Base-by-base conservation (phyloP, 2,329 filamentous ascomycete genomes). In the Penicillium sp. region DNA sequence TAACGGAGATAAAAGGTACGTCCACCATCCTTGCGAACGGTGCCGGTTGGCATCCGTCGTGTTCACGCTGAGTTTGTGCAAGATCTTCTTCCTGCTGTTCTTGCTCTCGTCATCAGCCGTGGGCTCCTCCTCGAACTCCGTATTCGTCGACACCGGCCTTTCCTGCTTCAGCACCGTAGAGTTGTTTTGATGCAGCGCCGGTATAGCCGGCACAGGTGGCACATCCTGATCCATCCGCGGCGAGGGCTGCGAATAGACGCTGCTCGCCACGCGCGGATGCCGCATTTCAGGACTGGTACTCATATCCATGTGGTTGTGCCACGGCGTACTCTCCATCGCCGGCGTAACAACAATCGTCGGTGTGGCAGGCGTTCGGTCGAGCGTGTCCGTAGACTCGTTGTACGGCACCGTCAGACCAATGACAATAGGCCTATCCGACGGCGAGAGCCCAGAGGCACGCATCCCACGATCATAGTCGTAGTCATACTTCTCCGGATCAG, bases 11-110 rank as follows among this genome's bases (percentile, higher is more conserved):
- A 78, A 69, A 21, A 79, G 65, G 47, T 74, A 70, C 26, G 73
- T 79, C 77, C 77, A 80, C 77, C 77, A 80, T 18, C 77, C 77
- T 56, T 78, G 74, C 0, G 77, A 79, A 24, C 71, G 66, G 28
- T 69, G 77, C 47, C 73, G 67, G 42, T 66, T 71, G 4, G 66
- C 58, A 28, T 54, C 51, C 21, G 72, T 62, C 4, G 71, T 72
- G 50, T 73, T 72, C 20, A 74, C 65, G 40, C 68, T 73, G 4
- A 69, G 63, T 7, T 64, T 65, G 21, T 72, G 61, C 3, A 69
- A 67, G n/a, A 63, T 62, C 30, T 47, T 62, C 69, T 45, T 71
- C 70, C 28, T 65, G 64, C 42, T 35, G 7, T 48, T 48, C 6
- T 12, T 18, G 67, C 72, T 49, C 60, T 61, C 11, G 68, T 64